Evolutionary conservation across 2,329 filamentous ascomycete genomes (phyloP), one percentile per base, ranked within the genome.

Genomic region (Colletotrichum eleusines): DNA sequence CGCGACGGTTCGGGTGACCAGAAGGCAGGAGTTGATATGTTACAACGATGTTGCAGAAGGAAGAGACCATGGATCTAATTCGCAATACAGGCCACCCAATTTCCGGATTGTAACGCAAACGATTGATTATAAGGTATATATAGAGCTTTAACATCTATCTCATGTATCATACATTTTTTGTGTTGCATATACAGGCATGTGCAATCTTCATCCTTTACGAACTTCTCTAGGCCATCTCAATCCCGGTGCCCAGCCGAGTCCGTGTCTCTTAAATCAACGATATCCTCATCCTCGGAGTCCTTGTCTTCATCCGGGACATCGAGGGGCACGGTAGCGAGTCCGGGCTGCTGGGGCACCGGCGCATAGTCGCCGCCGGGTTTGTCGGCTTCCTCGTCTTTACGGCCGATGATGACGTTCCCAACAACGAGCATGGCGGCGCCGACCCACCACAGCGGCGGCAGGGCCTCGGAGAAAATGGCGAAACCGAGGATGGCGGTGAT

Each of bases 351-450:
- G 5, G 78, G 74, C n/a, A 81, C 72, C 14, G 77, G 75, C 20
- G 74, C 76, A 60, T 80, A 80, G 2, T 74, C 62, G n/a, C 70
- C 75, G 4, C 70, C 75, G 5, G 72, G 79, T 48, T 75, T 77
- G 38, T 77, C 77, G 4, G 72, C 75, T 2, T 72, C 78, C 76
- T 90, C 90, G 69, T 92, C 90, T 75, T 93, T 89, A 66, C 88
- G 84, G 3, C 93, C 92, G 73, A 95, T 92, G 70, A 95, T 90
- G 53, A 95, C 92, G 74, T 93, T 94, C 2, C 93, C 93, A 0
- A 87, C 91, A 1, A 95, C 90, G 12, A 95, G 83, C 76, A 95
- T 80, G 5, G 87, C 83, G 0, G 93, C 93, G 16, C 93, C 93
- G 6, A 90, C 81, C 89, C 92, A 95, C 93, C 93, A 95, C 50